Base-by-base conservation (phyloP, 139 green algal genomes). In the Raphidocelis subcapitata region DNA sequence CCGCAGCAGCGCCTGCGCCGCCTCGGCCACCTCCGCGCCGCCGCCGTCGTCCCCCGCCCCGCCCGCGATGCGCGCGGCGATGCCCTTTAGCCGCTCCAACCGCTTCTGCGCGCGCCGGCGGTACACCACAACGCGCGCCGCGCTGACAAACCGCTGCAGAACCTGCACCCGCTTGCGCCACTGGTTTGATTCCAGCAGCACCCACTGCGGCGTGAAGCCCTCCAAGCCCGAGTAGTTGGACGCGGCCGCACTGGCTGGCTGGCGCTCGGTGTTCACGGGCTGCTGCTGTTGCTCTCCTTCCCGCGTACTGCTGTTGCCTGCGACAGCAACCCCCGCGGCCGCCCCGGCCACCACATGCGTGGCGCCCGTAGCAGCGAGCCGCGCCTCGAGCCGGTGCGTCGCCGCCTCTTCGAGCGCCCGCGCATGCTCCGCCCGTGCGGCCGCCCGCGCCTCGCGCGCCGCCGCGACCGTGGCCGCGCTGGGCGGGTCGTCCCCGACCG, bases 161-260 rank as follows among this genome's bases (percentile, higher is more conserved):
- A 79, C 75, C 20, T 72, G 66, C 3, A 74, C 73, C 21, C 86
- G 79, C 67, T 87, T 89, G n/a, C 70, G 59, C 81, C 81, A 87
- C 55, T 84, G 75, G 37, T 84, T 82, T 29, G 71, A 73, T 54
- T 88, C 82, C 2, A 85, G 70, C 57, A 85, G 60, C 46, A 81
- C 67, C 85, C 82, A 88, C 28, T 79, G 79, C 24, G 85, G 85
- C 33, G 24, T 10, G 56, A 78, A 77, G 31, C n/a, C 31, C 26
- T 69, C 23, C 61, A 77, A 32, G 3, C 60, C 70, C n/a, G 61
- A 28, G 32, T 62, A 62, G n/a, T 14, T 14, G 26, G 10, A 12
- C 55, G n/a, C 28, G 8, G 28, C 56, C 56, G 28, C 8, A 12
- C 14, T 8, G 10, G 26, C 8, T 37, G 28, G 28, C 56, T 14